These are phyloP conservation scores for Agaricus blazei DNA, from an alignment of 768 basidiomycete genomes.

Conservation along the genomic window DNA sequence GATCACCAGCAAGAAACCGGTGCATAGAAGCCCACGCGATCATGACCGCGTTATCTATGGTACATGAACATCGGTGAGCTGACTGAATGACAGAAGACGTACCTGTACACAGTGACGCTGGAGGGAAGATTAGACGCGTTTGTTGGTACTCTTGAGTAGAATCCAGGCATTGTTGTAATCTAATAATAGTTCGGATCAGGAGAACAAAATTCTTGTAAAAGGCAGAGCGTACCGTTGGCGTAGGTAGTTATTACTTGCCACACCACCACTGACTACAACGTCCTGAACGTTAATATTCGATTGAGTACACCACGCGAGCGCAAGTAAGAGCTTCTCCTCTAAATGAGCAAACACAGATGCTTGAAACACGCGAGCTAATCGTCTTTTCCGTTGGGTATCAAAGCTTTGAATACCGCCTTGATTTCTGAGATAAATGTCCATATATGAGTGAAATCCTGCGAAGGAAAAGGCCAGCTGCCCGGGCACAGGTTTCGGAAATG, in stretches of 20 bases:
- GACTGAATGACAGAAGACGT: slow-evolving; percentile 10
- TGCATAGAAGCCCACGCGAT: slow-evolving; percentile 90
- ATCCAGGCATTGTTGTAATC: slow-evolving; percentile 19
- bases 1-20: slow-evolving; percentile 60
- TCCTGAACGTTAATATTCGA: slow-evolving; percentile 43
- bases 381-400: slow-evolving; percentile 31
- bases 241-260: slow-evolving; percentile 80
- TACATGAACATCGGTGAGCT: not conserved
- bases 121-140: slow-evolving; percentile 66
- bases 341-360: slow-evolving; percentile 65
- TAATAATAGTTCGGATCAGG: slow-evolving; percentile 10
- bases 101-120: slow-evolving; percentile 80
- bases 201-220: not conserved
- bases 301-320: slow-evolving; percentile 36
- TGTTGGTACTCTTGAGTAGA: slow-evolving; percentile 12
- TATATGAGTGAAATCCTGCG: slow-evolving; percentile 66
- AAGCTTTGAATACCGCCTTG: slow-evolving; percentile 38
- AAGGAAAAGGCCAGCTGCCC: slow-evolving; percentile 72
- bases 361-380: slow-evolving; percentile 72
- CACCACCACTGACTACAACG: slow-evolving; percentile 87
- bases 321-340: slow-evolving; percentile 65
- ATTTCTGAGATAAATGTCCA: slow-evolving; percentile 51
- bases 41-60: slow-evolving; percentile 92
- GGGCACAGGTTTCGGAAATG: slow-evolving; percentile 44
- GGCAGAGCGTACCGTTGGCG: slow-evolving; percentile 47